Base-by-base conservation (phyloP, 2,329 filamentous ascomycete genomes). In the Bipolaris zeicola region DNA sequence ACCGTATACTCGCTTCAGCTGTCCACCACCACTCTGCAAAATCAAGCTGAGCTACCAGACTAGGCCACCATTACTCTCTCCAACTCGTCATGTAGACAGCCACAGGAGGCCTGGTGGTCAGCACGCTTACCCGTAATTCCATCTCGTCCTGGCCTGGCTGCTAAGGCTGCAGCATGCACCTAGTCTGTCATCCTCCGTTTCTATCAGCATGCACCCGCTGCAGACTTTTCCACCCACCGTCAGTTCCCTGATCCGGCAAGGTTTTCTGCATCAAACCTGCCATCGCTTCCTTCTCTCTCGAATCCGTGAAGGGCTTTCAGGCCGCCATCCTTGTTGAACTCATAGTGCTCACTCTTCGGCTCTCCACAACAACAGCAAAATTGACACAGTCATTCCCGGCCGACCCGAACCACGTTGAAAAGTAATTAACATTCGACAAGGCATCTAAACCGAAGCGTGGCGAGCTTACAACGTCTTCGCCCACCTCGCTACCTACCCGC, bases 291-390 rank as follows among this genome's bases (percentile, higher is more conserved):
- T 20, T 42, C 14, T 22, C 20, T 47, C 43, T 41, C 36, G 14
- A 7, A 41, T 28, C 31, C 8, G 42, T 52, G 49, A 43, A 42
- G 28, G 31, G 43, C 41, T 16, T 43, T 39, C 24, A 34, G 33
- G 37, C 26, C 37, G 16, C 44, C 47, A 38, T n/a, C 6, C 38
- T 7, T 41, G 38, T 41, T 41, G 20, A 24, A n/a, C 20, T 24
- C 8, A 31, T 53, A 57, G 43, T 49, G 54, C 54, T 49, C 54
- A 57, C 34, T 4, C 51, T 18, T 37, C 46, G 50, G 45, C 53
- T 57, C 41, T 50, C 53, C 50, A 50, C 50, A 42, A 39, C 24
- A 43, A 31, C 53, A 20, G 20, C 20, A 33, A 31, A 39, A 37
- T 36, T 18, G 18, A 38, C 28, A 20, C 41, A 46, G 38, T 24